A percentile compares a stretch with the other conserved stretches of the same genome.
Conservation (phyloP, 2,329 filamentous ascomycete genomes). For the Sclerotinia trifoliorum region DNA sequence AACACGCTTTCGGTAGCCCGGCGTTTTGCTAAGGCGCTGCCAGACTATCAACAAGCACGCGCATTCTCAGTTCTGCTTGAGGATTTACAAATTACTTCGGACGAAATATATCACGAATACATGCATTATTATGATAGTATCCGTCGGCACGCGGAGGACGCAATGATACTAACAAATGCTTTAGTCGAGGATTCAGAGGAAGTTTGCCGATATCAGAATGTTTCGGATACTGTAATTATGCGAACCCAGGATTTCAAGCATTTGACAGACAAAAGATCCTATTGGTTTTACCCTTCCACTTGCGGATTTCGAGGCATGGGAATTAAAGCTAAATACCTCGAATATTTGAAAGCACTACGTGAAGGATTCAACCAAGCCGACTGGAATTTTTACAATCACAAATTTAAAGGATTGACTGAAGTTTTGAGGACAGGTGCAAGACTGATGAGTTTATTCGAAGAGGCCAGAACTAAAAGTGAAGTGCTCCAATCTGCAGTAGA, state of each 20-base stretch:
- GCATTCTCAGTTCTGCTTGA: neutral
- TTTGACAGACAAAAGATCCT: no score
- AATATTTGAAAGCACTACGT: neutral
- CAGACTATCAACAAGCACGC: neutral
- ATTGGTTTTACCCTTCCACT: neutral
- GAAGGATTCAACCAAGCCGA: neutral
- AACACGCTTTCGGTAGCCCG: neutral
- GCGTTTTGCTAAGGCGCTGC: neutral
- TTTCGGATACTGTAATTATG: neutral
- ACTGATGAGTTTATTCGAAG: no score
- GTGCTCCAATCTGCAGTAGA: neutral
- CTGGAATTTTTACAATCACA: fast-evolving
- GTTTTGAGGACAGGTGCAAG: neutral
- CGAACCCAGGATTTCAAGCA: neutral
- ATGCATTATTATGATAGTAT: neutral
- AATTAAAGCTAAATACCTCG: neutral
- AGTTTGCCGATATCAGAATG: neutral
- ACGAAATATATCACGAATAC: neutral
- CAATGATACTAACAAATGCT: neutral
- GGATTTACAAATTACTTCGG: neutral
- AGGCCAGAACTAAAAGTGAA: neutral
- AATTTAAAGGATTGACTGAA: neutral
- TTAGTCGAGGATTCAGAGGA: neutral
- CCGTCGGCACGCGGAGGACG: neutral
- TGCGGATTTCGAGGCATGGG: no score